phyloP scores from a whole-genome alignment of 768 basidiomycete genomes.

The Lactarius vividus region DNA sequence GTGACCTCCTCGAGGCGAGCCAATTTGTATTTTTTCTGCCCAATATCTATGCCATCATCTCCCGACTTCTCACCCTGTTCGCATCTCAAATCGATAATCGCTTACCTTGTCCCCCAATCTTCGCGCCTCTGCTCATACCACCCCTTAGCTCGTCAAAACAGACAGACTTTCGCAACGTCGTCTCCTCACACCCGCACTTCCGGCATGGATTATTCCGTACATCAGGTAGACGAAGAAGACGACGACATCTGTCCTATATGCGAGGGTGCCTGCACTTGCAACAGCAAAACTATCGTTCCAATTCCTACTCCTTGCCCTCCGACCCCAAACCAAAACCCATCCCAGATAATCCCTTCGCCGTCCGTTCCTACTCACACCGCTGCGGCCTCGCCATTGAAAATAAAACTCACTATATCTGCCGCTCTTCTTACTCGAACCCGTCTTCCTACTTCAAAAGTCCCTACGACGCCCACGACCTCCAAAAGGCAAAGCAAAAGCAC shows the following conservation, averaged over 20 bases:
- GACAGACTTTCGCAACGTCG: conserved; percentile 62
- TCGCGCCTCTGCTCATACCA: conserved; percentile 22
- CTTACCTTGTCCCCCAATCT: conserved; percentile 1
- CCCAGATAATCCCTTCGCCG: conserved; percentile 9
- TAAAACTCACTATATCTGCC: conserved; percentile 29
- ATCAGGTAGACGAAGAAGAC: conserved; percentile 67
- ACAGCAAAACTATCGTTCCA: conserved; percentile 35
- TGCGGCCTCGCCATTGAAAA: conserved; percentile 24
- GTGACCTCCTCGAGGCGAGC: conserved; percentile 25
- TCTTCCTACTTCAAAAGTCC: conserved; percentile 3
- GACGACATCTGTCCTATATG: conserved; percentile 87
- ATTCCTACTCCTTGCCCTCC: conserved; percentile 9
- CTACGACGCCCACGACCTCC: neutral
- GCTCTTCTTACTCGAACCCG: conserved; percentile 25
- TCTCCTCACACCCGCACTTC: conserved; percentile 67
- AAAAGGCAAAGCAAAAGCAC: conserved; percentile 21
- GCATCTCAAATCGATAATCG: conserved; percentile 16
- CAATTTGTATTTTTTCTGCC: conserved; percentile 17
- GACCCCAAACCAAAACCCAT: conserved; percentile 6
- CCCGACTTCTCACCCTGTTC: conserved; percentile 20
- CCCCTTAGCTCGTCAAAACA: conserved; percentile 43
- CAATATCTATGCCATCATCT: conserved; percentile 21
- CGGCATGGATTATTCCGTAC: conserved; percentile 39
- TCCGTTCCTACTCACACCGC: conserved; percentile 9
- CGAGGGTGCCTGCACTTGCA: conserved; percentile 86